These are phyloP conservation scores for Zasmidium citrigriseum DNA, from an alignment of 2,329 filamentous ascomycete species.

Conservation along the genomic window DNA sequence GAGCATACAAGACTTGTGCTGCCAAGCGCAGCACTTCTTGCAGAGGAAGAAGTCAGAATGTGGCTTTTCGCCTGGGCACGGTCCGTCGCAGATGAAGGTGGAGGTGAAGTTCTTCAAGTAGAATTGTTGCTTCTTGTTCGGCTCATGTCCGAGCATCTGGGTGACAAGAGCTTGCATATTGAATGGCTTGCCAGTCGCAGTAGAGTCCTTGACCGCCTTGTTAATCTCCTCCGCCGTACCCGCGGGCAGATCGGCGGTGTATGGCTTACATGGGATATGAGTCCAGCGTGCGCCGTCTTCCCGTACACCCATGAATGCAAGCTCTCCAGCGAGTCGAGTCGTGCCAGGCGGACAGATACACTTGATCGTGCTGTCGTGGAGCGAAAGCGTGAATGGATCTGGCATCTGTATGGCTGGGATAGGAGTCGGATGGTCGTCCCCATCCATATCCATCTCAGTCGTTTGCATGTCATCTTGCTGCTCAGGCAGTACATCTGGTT, in stretches of 20 bases:
- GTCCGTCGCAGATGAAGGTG: conserved; percentile 22
- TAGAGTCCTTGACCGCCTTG: neutral
- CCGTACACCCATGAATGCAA: conserved; percentile 5
- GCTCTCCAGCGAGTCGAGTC: conserved; percentile 8
- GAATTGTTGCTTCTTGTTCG: neutral
- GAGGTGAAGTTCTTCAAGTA: conserved; percentile 18
- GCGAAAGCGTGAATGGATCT: neutral
- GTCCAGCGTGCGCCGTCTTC: conserved; percentile 12
- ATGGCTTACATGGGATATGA: conserved; percentile 19
- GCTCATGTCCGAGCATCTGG: conserved; percentile 4
- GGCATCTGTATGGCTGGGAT: neutral
- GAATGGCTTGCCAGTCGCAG: neutral
- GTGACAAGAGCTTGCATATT: neutral
- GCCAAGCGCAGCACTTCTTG: conserved; percentile 24
- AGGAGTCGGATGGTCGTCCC: neutral
- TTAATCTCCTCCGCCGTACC: neutral
- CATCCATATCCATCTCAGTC: too few relatives aligned
- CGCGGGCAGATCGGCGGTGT: conserved; percentile 7
- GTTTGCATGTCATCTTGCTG: too few relatives aligned
- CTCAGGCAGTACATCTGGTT: too few relatives aligned
- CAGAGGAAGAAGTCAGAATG: conserved; percentile 18
- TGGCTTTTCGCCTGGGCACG: conserved; percentile 18
- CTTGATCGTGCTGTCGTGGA: conserved; percentile 13
- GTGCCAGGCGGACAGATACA: conserved; percentile 17
- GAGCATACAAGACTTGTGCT: conserved; percentile 25